Percentiles rank a stretch among this genome's conserved stretches.
Evolutionary conservation across 2,329 filamentous ascomycete species (phyloP).

Genomic region (Zasmidium citrigriseum): DNA sequence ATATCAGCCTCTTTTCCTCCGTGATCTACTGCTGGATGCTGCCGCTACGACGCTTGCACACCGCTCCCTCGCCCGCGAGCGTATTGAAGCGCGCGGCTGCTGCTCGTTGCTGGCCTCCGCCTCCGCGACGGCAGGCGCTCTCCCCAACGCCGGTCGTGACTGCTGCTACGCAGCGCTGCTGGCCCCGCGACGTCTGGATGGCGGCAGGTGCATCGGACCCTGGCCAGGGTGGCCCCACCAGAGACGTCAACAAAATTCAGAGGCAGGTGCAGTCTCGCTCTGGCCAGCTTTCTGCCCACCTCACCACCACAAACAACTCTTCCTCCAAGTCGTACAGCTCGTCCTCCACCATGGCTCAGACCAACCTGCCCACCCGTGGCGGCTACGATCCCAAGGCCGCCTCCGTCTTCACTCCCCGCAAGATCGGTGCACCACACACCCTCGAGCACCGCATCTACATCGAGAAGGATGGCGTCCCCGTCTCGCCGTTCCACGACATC

Average conservation of each 20-base stretch:
- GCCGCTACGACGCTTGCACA: conserved; percentile 15
- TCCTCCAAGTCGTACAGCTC: conserved; percentile 9
- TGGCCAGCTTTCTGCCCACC: conserved; percentile 25
- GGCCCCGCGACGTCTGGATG: conserved; percentile 14
- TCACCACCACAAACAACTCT: conserved; percentile 15
- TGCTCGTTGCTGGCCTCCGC: conserved; percentile 6
- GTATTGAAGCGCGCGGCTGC: conserved; percentile 14
- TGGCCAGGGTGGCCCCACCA: conserved; percentile 25
- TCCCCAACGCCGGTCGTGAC: conserved; percentile 10
- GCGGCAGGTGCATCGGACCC: conserved; percentile 18
- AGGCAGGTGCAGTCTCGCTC: conserved; percentile 19
- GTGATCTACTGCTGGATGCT: conserved; percentile 17
- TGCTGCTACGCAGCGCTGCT: conserved; percentile 6
- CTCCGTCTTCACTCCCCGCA: conserved; percentile 74
- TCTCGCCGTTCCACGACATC: conserved; percentile 98
- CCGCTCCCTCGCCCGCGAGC: conserved; percentile 4
- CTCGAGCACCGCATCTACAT: conserved; percentile 97
- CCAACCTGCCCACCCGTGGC: conserved; percentile 29
- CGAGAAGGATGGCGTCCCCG: conserved; percentile 91
- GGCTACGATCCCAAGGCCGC: conserved; percentile 55
- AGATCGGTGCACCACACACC: conserved; percentile 87
- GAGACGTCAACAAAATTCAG: conserved; percentile 28
- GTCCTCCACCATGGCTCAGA: conserved; percentile 18
- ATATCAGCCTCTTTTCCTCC: neutral
- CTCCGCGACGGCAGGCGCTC: neutral